A percentile compares a stretch with the other conserved stretches of the same genome.
phyloP scores from a whole-genome alignment of 208 protist species.

The Tritrichomonas foetus region DNA sequence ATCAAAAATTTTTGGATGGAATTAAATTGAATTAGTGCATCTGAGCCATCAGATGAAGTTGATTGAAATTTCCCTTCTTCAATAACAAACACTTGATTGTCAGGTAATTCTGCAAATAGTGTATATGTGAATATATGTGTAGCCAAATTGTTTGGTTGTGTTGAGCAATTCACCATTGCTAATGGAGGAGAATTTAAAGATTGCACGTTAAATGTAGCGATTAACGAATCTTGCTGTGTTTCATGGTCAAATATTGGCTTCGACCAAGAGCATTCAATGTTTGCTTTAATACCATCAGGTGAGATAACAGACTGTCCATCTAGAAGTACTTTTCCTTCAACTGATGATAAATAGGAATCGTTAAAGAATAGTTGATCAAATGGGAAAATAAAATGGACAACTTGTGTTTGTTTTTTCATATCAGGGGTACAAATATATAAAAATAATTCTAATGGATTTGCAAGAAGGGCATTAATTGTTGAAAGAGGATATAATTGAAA shows the following conservation, averaged over 20 bases:
- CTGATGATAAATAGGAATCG: neutral
- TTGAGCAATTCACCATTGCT: neutral
- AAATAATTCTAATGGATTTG: neutral
- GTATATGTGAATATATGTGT: conserved; percentile 1
- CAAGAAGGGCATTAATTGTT: neutral
- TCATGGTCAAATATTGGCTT: neutral
- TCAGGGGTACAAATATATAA: neutral
- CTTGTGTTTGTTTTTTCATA: neutral
- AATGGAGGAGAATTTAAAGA: neutral
- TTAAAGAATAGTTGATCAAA: neutral
- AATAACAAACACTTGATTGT: neutral
- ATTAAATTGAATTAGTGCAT: neutral
- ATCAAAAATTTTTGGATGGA: neutral
- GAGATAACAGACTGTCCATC: neutral
- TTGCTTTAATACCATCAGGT: neutral
- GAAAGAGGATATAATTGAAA: conserved; percentile 3
- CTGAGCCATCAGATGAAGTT: neutral
- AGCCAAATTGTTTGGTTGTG: neutral
- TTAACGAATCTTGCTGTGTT: neutral
- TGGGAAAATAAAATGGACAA: neutral
- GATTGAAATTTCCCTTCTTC: neutral
- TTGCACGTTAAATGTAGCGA: neutral
- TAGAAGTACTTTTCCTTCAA: neutral
- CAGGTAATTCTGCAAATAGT: neutral
- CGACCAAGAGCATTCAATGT: neutral